Conservation (phyloP, 2,329 filamentous ascomycete genomes). For the Pseudocercospora pini-densiflorae region DNA sequence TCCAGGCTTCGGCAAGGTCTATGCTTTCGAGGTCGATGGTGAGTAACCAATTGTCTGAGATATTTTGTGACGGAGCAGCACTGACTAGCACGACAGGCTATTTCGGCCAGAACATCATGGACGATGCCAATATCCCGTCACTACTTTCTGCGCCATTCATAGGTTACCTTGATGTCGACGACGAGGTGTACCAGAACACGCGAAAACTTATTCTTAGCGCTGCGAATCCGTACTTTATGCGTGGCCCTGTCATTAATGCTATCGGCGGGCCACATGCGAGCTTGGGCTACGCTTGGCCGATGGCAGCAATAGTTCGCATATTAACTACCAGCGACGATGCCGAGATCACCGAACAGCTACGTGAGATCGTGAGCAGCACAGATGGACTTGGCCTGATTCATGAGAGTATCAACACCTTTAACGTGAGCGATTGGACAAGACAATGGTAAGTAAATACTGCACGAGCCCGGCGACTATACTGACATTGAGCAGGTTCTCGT, state of each 20-base stretch:
- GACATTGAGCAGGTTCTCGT: constrained; percentile 47
- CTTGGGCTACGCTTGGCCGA: constrained; percentile 55
- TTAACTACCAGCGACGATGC: constrained; percentile 54
- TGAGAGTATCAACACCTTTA: constrained; percentile 57
- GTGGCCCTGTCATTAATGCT: constrained; percentile 53
- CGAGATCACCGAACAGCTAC: constrained; percentile 52
- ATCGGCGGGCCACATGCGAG: constrained; percentile 56
- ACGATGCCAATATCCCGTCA: constrained; percentile 73
- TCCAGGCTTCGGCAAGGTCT: constrained; percentile 46
- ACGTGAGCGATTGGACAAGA: constrained; percentile 52
- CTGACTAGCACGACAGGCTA: constrained; percentile 16
- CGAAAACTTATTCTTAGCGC: constrained; percentile 50
- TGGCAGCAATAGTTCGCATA: constrained; percentile 57
- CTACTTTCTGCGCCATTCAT: constrained; percentile 68
- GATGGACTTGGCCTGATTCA: constrained; percentile 56
- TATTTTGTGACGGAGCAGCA: not conserved
- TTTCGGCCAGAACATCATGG: constrained; percentile 63
- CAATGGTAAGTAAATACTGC: constrained; percentile 47
- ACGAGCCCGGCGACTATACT: not conserved
- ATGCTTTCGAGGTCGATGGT: constrained; percentile 56
- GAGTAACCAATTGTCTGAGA: constrained; percentile 23
- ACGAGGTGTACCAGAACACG: constrained; percentile 52
- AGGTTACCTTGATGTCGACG: constrained; percentile 55
- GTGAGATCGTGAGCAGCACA: constrained; percentile 52
- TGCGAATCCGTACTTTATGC: constrained; percentile 56